Evolutionary conservation across 768 basidiomycete species (phyloP).

Genomic region (Collybia mongolica): DNA sequence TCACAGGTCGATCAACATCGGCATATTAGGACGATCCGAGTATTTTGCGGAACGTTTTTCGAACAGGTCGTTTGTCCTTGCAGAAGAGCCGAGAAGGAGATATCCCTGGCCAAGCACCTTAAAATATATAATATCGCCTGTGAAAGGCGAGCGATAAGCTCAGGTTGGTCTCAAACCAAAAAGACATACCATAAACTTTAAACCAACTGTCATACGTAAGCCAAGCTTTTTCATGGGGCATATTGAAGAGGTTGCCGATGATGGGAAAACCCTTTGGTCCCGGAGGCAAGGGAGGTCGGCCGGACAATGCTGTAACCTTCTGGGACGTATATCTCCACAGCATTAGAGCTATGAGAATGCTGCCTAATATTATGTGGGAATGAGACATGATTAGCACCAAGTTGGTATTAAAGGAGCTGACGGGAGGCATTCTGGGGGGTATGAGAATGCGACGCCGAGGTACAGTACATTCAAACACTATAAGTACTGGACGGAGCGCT

Average conservation of each 20-base stretch:
- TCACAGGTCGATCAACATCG: conserved; percentile 15
- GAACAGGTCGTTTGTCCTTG: conserved; percentile 37
- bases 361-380: too few relatives aligned
- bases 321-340: too few relatives aligned
- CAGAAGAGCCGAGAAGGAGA: conserved; percentile 29
- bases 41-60: conserved; percentile 44
- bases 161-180: too few relatives aligned
- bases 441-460: too few relatives aligned
- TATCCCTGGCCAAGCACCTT: conserved; percentile 6
- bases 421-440: too few relatives aligned
- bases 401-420: too few relatives aligned
- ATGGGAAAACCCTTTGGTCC: conserved; percentile 8
- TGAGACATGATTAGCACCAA: too few relatives aligned
- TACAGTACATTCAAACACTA: too few relatives aligned
- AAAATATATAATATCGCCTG: conserved; percentile 8
- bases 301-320: too few relatives aligned
- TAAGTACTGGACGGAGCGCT: too few relatives aligned
- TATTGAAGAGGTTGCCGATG: conserved; percentile 1
- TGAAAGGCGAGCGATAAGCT: background rate
- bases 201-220: conserved; percentile 6
- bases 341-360: too few relatives aligned
- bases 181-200: conserved; percentile 3
- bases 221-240: conserved; percentile 9
- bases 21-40: conserved; percentile 23
- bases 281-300: conserved; percentile 1